These are phyloP conservation scores for Amanita rimosa DNA, from an alignment of 768 basidiomycete species.

Conservation along the genomic window DNA sequence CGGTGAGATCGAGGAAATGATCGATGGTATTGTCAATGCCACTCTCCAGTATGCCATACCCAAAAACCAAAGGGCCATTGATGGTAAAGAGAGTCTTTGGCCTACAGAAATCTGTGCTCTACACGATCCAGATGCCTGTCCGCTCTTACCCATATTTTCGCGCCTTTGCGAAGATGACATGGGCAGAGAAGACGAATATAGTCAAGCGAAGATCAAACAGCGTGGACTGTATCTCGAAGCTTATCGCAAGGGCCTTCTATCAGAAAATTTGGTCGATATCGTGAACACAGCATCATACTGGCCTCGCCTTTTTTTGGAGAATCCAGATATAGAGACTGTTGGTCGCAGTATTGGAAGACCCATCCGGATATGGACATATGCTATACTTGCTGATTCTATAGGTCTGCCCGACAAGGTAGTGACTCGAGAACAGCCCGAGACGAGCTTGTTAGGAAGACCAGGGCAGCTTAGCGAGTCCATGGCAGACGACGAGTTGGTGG, in stretches of 20 bases:
- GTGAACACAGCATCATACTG: conserved; percentile 57
- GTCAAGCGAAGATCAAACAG: conserved; percentile 23
- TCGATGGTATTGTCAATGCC: conserved; percentile 62
- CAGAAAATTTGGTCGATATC: conserved; percentile 46
- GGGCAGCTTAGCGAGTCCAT: conserved; percentile 9
- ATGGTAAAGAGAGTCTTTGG: conserved; percentile 34
- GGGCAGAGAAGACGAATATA: conserved; percentile 13
- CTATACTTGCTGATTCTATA: conserved; percentile 55
- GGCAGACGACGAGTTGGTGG: conserved; percentile 47
- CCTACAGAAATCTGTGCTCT: conserved; percentile 48
- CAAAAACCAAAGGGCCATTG: conserved; percentile 32
- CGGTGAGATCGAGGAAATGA: conserved; percentile 53
- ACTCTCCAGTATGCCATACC: conserved; percentile 73
- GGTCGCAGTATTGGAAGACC: conserved; percentile 49
- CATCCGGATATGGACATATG: conserved; percentile 55
- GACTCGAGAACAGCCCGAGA: conserved; percentile 6
- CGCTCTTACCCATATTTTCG: conserved; percentile 41
- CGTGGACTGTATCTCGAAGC: conserved; percentile 47
- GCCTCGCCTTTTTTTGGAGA: conserved; percentile 67
- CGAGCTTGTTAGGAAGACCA: not conserved
- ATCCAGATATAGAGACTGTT: conserved; percentile 64
- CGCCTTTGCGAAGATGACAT: conserved; percentile 25
- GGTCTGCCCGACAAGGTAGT: conserved; percentile 34
- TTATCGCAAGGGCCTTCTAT: conserved; percentile 47
- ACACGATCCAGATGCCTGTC: conserved; percentile 47